Evolutionary conservation across 1,284 basidiomycete genomes (phyloP).

Genomic region (Boletus semigastroideus): DNA sequence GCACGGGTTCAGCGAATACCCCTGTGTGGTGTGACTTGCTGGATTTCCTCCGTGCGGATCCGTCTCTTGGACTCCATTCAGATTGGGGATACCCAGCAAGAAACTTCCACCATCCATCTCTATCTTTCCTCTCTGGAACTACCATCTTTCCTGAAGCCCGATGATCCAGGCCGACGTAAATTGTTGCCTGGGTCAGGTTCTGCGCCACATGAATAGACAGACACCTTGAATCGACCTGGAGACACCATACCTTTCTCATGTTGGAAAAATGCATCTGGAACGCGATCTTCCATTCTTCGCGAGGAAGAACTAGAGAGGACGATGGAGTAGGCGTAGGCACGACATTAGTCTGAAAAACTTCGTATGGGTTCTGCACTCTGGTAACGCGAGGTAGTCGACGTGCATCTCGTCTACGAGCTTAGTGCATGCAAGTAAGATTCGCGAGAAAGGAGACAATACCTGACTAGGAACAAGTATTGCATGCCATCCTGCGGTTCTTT

Average conservation of each 20-base stretch:
- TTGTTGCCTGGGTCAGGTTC: constrained; percentile 66
- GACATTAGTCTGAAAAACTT: constrained; percentile 32
- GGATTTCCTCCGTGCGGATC: constrained; percentile 28
- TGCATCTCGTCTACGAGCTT: constrained; percentile 58
- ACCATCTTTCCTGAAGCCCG: constrained; percentile 32
- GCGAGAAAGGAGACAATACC: constrained; percentile 43
- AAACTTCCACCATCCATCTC: constrained; percentile 79
- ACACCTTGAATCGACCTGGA: neutral
- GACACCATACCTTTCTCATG: constrained; percentile 53
- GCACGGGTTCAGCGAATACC: constrained; percentile 35
- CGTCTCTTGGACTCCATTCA: constrained; percentile 53
- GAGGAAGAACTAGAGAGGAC: constrained; percentile 44
- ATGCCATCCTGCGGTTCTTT: constrained; percentile 69
- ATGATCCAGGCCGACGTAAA: constrained; percentile 41
- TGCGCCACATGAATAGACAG: constrained; percentile 30
- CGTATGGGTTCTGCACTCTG: constrained; percentile 67
- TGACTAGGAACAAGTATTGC: constrained; percentile 79
- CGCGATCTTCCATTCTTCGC: constrained; percentile 58
- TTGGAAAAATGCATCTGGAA: constrained; percentile 62
- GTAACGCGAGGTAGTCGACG: constrained; percentile 58
- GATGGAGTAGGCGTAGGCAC: constrained; percentile 21
- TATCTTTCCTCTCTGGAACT: constrained; percentile 67
- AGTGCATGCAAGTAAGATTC: constrained; percentile 5
- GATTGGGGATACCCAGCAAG: constrained; percentile 63
- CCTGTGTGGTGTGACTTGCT: constrained; percentile 32